Base-by-base conservation (phyloP, 2,329 filamentous ascomycete species). In the Paraphaeosphaeria minitans region DNA sequence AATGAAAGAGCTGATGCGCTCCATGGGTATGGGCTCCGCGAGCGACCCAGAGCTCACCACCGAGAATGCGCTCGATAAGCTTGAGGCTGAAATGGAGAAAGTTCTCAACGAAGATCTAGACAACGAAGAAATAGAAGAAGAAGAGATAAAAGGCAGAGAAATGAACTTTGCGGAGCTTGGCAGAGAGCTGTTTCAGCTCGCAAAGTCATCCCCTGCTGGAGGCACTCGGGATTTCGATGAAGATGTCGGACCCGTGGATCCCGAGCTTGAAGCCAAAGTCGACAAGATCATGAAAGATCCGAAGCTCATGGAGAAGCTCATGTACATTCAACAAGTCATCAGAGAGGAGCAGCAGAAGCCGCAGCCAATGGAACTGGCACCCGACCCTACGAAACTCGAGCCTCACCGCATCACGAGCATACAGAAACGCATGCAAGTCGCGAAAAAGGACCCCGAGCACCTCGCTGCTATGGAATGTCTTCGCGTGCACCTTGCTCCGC, bases 211-310 rank as follows among this genome's bases (percentile, higher is more conserved):
- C 21, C 46, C 57, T 3, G 41, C 37, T 9, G 62, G 63, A 14
- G 55, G 62, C 9, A 42, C 37, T 29, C 42, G 52, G 22, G 10
- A 14, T 9, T 41, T 52, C 10, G 60, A 59, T 4, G 59, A 60
- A 13, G 57, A 57, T 7, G 59, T 66, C 27, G 68, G 68, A 39
- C 59, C 68, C n/a, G 53, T 70, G 2, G 66, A 70, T 16, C 66
- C 71, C 3, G 69, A 73, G n/a, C 62, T 74, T 5, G 61, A 71
- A 51, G 70, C 73, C 43, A 69, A 72, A 43, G 68, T 75, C 37
- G 70, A 76, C 55, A 67, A 69, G 48, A 74, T 76, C 45, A 70
- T 76, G 66, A 58, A 68, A 43, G 73, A 75, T 49, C 74, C 74
- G 7, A 62, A 65, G 16, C 65, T 75, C 1, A 62, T 75, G 61